A percentile compares a stretch with the other conserved stretches of the same genome.
phyloP scores from a whole-genome alignment of 345 rosid genomes.

The Nasturtium officinale region DNA sequence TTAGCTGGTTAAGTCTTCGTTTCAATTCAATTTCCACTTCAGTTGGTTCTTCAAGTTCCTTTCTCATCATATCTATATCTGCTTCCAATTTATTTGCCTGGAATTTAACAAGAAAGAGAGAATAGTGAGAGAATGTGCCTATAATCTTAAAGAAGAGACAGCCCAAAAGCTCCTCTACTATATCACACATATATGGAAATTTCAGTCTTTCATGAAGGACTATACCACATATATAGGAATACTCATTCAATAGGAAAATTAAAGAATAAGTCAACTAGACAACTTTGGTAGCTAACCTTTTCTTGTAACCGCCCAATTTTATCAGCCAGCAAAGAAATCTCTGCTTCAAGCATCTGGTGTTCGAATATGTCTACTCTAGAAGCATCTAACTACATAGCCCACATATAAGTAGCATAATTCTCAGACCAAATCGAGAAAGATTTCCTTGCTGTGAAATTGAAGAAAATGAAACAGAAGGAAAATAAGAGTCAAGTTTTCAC shows the following conservation, averaged over 20 bases:
- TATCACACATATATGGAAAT: not conserved
- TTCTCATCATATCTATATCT: slow-evolving; percentile 66
- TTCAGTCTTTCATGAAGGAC: not conserved
- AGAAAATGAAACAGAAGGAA: not conserved
- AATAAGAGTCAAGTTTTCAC: slow-evolving; percentile 46
- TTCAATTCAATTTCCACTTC: slow-evolving; percentile 87
- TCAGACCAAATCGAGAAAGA: slow-evolving; percentile 27
- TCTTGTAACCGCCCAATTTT: slow-evolving; percentile 64
- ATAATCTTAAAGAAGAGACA: not conserved
- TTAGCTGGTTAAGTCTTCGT: slow-evolving; percentile 83
- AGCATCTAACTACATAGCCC: slow-evolving; percentile 54
- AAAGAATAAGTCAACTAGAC: slow-evolving; percentile 14
- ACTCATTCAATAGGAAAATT: slow-evolving; percentile 10
- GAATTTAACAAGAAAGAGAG: slow-evolving; percentile 2
- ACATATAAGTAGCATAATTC: slow-evolving; percentile 21
- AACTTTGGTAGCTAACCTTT: slow-evolving; percentile 59
- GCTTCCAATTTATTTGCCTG: slow-evolving; percentile 70
- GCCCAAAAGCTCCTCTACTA: slow-evolving; percentile 4
- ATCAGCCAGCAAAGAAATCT: slow-evolving; percentile 65
- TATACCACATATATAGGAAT: not conserved
- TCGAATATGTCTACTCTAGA: slow-evolving; percentile 71
- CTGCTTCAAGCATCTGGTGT: slow-evolving; percentile 76
- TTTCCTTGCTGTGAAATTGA: slow-evolving; percentile 6
- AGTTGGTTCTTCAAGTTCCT: slow-evolving; percentile 85
- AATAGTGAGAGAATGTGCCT: not conserved